Base-by-base conservation (phyloP, 108 stramenopile species). In the Pseudonitzschia delicatissima region DNA sequence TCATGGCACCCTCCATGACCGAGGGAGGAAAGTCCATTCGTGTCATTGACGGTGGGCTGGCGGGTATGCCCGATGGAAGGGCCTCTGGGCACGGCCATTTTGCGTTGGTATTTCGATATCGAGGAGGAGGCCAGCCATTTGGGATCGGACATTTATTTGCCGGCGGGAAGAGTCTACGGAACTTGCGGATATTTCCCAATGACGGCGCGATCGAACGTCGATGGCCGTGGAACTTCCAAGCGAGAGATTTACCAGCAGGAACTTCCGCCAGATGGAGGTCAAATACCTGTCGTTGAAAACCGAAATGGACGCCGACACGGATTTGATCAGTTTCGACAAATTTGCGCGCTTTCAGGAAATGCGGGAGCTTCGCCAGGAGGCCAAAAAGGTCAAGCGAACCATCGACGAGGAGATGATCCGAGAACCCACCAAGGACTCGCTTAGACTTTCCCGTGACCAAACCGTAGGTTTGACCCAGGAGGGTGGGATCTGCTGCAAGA, bases 161-260 rank as follows among this genome's bases (percentile, higher is more conserved):
- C 91, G 1, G 63, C 62, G 27, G 88, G 88, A 27, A 76, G 88
- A 50, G 73, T 92, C 27, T 92, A 86, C 60, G 81, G 75, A 25
- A 86, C 82, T 26, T 89, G 91, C 67, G 91, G 91, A 17, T 89
- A 84, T 73, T 92, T 92, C 68, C 76, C 83, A 17, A 84, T 74
- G 59, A n/a, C 36, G 50, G 26, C 39, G 49, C 33, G 65, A 31
- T 17, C 62, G 17, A 20, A 31, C 51, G 11, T 52, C 33, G 60
- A 29, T 31, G 27, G 50, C 49, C 3, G 27, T 39, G 26, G n/a
- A 15, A 18, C 42, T 4, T 51, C 52, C 57, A 17, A 53, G 45
- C 83, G 82, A 59, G 82, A 83, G 37, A 39, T 59, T 5, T 73
- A 74, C 32, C 39, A 49, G 48, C 53, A 81, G 37, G 77, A 89